These are phyloP conservation scores for Trichocomaceae sp. DNA, from an alignment of 2,329 filamentous ascomycete genomes.

Conservation along the genomic window DNA sequence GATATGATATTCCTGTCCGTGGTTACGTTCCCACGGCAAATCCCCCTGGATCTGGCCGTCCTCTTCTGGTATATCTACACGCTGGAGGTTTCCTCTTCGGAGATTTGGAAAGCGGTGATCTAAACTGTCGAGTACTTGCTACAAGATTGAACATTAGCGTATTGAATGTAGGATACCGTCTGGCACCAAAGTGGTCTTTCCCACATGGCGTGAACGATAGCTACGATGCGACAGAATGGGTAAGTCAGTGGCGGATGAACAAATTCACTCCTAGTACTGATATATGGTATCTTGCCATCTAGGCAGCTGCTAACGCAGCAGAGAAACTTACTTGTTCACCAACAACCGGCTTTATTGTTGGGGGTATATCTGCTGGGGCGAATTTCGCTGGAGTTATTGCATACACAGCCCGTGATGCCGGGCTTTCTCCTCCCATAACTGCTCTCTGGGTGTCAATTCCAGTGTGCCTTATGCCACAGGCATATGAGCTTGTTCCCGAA, in stretches of 20 bases:
- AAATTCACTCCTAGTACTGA: neutral
- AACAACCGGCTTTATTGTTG: neutral
- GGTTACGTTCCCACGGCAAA: neutral
- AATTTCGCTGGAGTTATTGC: neutral
- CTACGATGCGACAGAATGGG: neutral
- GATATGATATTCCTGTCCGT: neutral
- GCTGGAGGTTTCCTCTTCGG: neutral
- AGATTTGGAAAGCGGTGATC: neutral
- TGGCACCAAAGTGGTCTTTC: neutral
- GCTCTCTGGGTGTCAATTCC: neutral
- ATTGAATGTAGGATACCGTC: neutral
- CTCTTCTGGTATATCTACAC: neutral
- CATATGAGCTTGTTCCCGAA: neutral
- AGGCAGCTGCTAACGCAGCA: neutral
- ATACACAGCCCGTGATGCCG: neutral
- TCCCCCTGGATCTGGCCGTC: neutral
- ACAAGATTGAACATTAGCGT: neutral
- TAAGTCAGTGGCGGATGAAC: neutral
- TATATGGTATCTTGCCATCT: neutral
- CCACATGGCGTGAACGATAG: neutral
- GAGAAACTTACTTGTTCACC: neutral
- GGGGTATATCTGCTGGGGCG: neutral
- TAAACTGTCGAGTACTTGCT: neutral
- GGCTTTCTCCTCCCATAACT: neutral
- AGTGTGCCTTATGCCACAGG: neutral